Evolutionary conservation across 768 basidiomycete genomes (phyloP), one percentile per base, ranked within the genome.

Genomic region (Boletus barrowsii): DNA sequence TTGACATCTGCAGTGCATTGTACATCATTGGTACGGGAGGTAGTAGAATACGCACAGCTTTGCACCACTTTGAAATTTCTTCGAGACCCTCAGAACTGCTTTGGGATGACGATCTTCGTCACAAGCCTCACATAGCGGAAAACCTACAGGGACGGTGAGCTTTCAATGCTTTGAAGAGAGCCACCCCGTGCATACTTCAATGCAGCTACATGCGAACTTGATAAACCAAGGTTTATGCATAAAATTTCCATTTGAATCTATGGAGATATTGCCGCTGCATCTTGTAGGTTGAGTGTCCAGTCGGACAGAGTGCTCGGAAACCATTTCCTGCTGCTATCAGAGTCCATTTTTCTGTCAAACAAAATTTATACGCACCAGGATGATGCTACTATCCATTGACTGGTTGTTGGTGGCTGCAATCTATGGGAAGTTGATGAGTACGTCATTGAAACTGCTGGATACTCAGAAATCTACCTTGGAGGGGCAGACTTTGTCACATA

Each of bases 171-270:
- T 44, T 9, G 5, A 5, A 44, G 24, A 36, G 11, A 24, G 14
- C 5, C 9, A 15, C 18, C 13, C 20, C 11, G 4, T 42, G 57
- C 73, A 10, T 40, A 90, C 91, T 76, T 91, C 86, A 8, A 72
- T 60, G 55, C 84, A 69, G 49, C 73, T 77, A 62, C 87, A 93
- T 2, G 82, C 75, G 65, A 88, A 94, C 49, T 94, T 88, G 0
- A 79, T 76, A 63, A 93, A 92, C n/a, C 81, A 79, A 13, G 90
- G 91, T 67, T 91, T 93, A 48, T 72, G 56, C 49, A 84, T 74
- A 4, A 76, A 69, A 35, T 79, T 76, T 15, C 80, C 76, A 7
- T 72, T 71, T 0, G 83, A 83, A 50, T 86, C 82, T 26, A 83
- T 57, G 3, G 86, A 84, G 6, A 72, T 64, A 54, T 81, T 73